Percentiles rank a stretch among this genome's conserved stretches.
Evolutionary conservation across 371 early-diverging fungal genomes (phyloP).

Genomic region (Neoconidiobolus thromboides): DNA sequence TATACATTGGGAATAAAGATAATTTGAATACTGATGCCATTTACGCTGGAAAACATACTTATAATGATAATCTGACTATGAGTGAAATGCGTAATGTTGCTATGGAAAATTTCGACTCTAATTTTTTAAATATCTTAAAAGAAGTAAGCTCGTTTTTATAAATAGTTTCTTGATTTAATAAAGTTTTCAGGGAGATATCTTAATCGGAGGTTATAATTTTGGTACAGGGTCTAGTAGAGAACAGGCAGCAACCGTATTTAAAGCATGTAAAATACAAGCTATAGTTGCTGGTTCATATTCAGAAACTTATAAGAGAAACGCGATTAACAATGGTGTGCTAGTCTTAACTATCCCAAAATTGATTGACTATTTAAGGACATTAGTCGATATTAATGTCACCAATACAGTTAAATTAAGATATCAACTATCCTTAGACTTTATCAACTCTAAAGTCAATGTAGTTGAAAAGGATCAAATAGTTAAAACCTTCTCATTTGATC

Average conservation of each 20-base stretch:
- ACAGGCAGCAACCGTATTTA: slow-evolving; percentile 87
- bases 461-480: slow-evolving; percentile 26
- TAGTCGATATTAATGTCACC: slow-evolving; percentile 16
- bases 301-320: slow-evolving; percentile 92
- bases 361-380: slow-evolving; percentile 39
- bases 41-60: slow-evolving; percentile 90
- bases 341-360: slow-evolving; percentile 72
- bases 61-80: slow-evolving; percentile 74
- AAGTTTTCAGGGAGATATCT: slow-evolving; percentile 34
- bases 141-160: slow-evolving; percentile 10
- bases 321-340: slow-evolving; percentile 85
- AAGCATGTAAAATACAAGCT: slow-evolving; percentile 61
- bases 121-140: slow-evolving; percentile 40
- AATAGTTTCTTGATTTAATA: neutral
- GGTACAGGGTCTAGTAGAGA: slow-evolving; percentile 92
- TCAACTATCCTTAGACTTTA: slow-evolving; percentile 32
- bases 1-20: slow-evolving; percentile 66
- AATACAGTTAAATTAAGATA: slow-evolving; percentile 57
- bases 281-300: slow-evolving; percentile 79
- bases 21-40: slow-evolving; percentile 94
- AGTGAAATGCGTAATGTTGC: slow-evolving; percentile 79
- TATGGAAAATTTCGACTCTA: slow-evolving; percentile 92
- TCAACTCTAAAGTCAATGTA: slow-evolving; percentile 16
- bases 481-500: slow-evolving; percentile 37
- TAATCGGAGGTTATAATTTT: slow-evolving; percentile 86